Evolutionary conservation across 176 grass and related monocot species (phyloP).

Genomic region (Secale cereale): DNA sequence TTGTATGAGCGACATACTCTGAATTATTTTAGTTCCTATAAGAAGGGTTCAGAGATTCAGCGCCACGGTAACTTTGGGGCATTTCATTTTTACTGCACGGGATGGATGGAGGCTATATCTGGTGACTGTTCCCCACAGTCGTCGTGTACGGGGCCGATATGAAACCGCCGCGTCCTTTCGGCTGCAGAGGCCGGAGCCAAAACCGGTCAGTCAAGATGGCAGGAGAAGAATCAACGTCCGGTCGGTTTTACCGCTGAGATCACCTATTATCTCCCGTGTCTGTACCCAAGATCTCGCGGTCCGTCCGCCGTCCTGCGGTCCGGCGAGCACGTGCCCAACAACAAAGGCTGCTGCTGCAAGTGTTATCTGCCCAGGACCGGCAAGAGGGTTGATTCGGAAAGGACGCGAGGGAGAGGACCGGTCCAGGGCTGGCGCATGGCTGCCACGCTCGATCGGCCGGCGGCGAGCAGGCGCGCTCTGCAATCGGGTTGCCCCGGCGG

Average conservation of each 20-base stretch:
- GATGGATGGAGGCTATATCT: not conserved
- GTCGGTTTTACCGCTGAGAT: constrained; percentile 39
- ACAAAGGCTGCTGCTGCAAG: constrained; percentile 15
- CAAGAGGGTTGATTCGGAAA: not conserved
- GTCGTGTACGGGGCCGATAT: not conserved
- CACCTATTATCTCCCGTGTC: constrained; percentile 30
- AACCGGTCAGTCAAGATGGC: constrained; percentile 29
- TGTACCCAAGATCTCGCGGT: constrained; percentile 29
- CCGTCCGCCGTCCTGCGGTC: constrained; percentile 24
- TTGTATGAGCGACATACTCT: not conserved
- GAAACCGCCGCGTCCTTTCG: constrained; percentile 5
- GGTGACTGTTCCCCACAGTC: constrained; percentile 7
- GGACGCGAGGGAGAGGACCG: not conserved
- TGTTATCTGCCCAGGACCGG: constrained; percentile 4
- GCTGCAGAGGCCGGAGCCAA: not conserved
- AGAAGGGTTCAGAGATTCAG: not conserved
- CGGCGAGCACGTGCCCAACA: not conserved
- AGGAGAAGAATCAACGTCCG: constrained; percentile 32
- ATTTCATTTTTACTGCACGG: not conserved
- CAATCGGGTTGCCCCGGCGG: not conserved
- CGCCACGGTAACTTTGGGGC: not conserved
- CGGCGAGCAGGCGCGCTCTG: not conserved
- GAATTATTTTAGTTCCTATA: not conserved
- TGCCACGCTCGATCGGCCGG: not conserved
- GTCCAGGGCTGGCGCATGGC: not conserved